Evolutionary conservation across 192 early-diverging fungal genomes (phyloP).

Genomic region (Mortierella alpina): DNA sequence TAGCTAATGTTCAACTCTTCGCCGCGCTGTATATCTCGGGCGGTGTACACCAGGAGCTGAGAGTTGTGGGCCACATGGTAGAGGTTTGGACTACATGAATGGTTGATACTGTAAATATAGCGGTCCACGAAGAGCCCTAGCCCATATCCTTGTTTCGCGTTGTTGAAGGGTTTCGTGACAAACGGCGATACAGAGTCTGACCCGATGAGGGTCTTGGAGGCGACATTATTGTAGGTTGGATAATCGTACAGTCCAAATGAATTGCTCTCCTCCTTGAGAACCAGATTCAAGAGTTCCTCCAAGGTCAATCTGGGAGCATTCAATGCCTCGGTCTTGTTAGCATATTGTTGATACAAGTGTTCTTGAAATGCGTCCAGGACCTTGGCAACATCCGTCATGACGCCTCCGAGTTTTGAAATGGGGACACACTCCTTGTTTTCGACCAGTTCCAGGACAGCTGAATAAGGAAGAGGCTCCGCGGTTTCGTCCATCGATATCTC

Average conservation of each 20-base stretch:
- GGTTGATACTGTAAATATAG: constrained; percentile 7
- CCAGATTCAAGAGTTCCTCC: constrained; percentile 10
- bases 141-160: constrained; percentile 11
- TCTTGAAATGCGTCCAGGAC: constrained; percentile 23
- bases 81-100: constrained; percentile 25
- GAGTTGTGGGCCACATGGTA: constrained; percentile 20
- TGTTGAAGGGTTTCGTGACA: neutral
- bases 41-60: constrained; percentile 11
- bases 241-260: constrained; percentile 28
- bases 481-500: neutral
- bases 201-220: neutral
- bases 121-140: neutral
- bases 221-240: neutral
- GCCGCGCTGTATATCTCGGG: neutral
- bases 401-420: neutral
- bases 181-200: neutral
- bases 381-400: constrained; percentile 13
- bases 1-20: constrained; percentile 32
- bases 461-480: neutral
- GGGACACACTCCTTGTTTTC: constrained; percentile 2
- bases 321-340: neutral
- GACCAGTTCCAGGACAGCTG: constrained; percentile 1
- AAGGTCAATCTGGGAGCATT: neutral
- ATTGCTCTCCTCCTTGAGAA: constrained; percentile 26
- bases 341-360: neutral